A percentile compares a stretch with the other conserved stretches of the same genome.
These are phyloP conservation scores for Phytophthora lateralis DNA, from an alignment of 352 stramenopile genomes.

Conservation along the genomic window DNA sequence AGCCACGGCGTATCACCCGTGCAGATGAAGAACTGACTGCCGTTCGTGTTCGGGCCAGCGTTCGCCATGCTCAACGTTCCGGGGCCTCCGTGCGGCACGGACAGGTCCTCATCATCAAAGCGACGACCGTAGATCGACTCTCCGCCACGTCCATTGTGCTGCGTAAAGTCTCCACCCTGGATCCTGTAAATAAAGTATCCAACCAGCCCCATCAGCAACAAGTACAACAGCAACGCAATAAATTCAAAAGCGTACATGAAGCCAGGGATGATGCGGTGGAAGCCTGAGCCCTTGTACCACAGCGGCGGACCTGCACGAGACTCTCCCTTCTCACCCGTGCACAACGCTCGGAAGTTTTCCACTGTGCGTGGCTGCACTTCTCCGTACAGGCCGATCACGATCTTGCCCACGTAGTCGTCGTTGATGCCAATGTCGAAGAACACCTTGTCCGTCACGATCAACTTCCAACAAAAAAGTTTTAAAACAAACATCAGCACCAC, in stretches of 20 bases:
- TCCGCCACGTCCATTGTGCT: constrained; percentile 92
- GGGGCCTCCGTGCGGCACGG: constrained; percentile 66
- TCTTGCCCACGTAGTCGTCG: constrained; percentile 86
- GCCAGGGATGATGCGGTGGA: constrained; percentile 97
- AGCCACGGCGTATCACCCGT: constrained; percentile 95
- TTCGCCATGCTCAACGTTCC: constrained; percentile 92
- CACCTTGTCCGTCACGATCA: constrained; percentile 86
- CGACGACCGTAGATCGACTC: constrained; percentile 95
- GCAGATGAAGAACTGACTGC: constrained; percentile 97
- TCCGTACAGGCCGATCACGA: constrained; percentile 82
- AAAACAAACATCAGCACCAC: background rate
- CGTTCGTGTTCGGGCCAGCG: constrained; percentile 90
- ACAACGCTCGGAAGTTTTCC: constrained; percentile 82
- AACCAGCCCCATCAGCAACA: constrained; percentile 1
- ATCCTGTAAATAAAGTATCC: constrained; percentile 53
- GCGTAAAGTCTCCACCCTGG: constrained; percentile 95
- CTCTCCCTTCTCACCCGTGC: constrained; percentile 70
- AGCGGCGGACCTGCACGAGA: constrained; percentile 93
- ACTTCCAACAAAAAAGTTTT: constrained; percentile 28
- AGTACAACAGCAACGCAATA: background rate
- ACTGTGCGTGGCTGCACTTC: constrained; percentile 81
- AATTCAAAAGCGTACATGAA: constrained; percentile 83
- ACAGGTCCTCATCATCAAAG: constrained; percentile 93
- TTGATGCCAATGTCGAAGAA: constrained; percentile 98
- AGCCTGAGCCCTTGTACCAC: constrained; percentile 94